Percentiles rank a stretch among this genome's conserved stretches.
phyloP scores from a whole-genome alignment of 345 rosid genomes.

The Excoecaria agallocha region DNA sequence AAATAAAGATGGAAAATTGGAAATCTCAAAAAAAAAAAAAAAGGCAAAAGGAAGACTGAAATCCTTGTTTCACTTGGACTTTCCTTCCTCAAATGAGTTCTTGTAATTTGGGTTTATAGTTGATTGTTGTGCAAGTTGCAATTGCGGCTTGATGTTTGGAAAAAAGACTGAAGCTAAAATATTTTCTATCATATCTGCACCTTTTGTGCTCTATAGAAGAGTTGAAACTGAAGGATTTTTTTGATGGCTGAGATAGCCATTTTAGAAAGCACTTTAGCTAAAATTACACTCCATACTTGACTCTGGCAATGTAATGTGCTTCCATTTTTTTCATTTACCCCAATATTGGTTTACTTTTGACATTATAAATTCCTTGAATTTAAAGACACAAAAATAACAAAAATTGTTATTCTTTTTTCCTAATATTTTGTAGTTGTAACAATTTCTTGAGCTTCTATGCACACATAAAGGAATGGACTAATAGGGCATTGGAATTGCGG shows the following conservation, averaged over 20 bases:
- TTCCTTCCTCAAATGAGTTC: background rate
- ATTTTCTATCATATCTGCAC: background rate
- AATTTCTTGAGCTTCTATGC: background rate
- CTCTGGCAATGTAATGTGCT: background rate
- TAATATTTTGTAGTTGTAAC: background rate
- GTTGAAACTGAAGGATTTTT: background rate
- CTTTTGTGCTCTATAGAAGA: background rate
- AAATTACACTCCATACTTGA: background rate
- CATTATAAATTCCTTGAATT: background rate
- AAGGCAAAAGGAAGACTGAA: too few relatives aligned
- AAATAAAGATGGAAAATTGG: too few relatives aligned
- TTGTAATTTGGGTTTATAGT: background rate
- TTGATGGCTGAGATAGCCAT: background rate
- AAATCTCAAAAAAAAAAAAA: too few relatives aligned
- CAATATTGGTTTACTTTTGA: background rate
- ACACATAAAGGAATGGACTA: background rate
- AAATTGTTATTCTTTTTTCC: background rate
- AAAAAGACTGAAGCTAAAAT: background rate
- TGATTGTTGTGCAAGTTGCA: background rate
- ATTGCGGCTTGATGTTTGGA: background rate
- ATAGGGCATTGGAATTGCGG: background rate
- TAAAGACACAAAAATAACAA: background rate
- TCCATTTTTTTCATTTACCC: background rate
- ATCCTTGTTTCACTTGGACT: too few relatives aligned
- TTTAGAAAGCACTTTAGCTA: background rate